These are phyloP conservation scores for Schizosaccharomyces japonicus DNA, from an alignment of 805 yeast genomes.

Conservation along the genomic window DNA sequence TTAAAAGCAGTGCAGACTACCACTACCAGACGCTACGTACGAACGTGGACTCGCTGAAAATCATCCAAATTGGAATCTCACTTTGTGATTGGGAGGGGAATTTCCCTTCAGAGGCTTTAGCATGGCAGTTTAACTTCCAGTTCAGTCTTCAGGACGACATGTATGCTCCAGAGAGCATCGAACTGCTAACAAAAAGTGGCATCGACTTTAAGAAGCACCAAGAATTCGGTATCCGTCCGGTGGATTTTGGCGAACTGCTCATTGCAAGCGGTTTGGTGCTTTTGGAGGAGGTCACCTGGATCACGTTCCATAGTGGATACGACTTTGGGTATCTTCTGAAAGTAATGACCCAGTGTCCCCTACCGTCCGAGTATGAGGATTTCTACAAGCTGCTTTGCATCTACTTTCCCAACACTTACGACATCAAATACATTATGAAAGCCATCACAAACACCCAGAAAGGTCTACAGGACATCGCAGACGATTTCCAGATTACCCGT, in stretches of 20 bases:
- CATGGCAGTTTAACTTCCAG: conserved; percentile 92
- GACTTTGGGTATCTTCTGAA: conserved; percentile 78
- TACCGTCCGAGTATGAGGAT: conserved; percentile 63
- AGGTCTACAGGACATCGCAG: conserved; percentile 20
- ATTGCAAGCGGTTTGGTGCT: conserved; percentile 69
- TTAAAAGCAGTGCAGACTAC: conserved; percentile 70
- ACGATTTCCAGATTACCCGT: conserved; percentile 19
- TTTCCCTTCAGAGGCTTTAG: conserved; percentile 27
- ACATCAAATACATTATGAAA: conserved; percentile 34
- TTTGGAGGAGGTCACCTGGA: conserved; percentile 54
- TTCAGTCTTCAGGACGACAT: conserved; percentile 56
- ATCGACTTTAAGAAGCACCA: conserved; percentile 56
- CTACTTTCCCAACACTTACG: conserved; percentile 65
- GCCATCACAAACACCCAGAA: conserved; percentile 8
- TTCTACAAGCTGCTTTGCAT: conserved; percentile 45
- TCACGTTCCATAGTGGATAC: conserved; percentile 77
- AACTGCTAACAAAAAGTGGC: conserved; percentile 58
- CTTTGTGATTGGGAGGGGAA: conserved; percentile 45
- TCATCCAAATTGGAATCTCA: conserved; percentile 69
- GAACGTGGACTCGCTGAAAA: conserved; percentile 64
- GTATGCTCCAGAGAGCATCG: conserved; percentile 69
- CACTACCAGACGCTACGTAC: conserved; percentile 88
- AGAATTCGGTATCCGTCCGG: conserved; percentile 52
- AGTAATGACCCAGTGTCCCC: conserved; percentile 43
- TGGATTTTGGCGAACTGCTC: conserved; percentile 61